These are phyloP conservation scores for Penstemon newberryi DNA, from an alignment of 257 asterid genomes.

Conservation along the genomic window DNA sequence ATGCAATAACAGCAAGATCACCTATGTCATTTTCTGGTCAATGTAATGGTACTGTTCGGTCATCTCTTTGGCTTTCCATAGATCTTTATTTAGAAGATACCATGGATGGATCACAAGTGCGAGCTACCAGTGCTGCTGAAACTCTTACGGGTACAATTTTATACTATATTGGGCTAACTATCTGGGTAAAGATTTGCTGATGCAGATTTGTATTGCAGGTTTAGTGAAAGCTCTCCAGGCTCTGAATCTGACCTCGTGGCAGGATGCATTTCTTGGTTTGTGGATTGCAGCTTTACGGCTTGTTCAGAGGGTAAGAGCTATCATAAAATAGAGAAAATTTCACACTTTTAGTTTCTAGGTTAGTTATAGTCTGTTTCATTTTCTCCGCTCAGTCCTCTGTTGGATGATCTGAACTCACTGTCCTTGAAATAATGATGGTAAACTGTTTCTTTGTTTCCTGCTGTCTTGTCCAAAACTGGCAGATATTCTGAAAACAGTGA, in stretches of 20 bases:
- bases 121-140: constrained; percentile 79
- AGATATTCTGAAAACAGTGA: constrained; percentile 13
- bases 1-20: constrained; percentile 61
- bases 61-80: constrained; percentile 88
- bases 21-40: constrained; percentile 60
- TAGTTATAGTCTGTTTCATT: constrained; percentile 5
- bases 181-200: constrained; percentile 24
- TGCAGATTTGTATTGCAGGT: constrained; percentile 51
- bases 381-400: constrained; percentile 22
- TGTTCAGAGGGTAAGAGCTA: constrained; percentile 84
- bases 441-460: constrained; percentile 25
- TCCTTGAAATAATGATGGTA: constrained; percentile 20
- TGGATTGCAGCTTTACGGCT: constrained; percentile 94
- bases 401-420: constrained; percentile 13
- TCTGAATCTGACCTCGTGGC: constrained; percentile 82
- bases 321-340: constrained; percentile 20
- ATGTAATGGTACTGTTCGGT: constrained; percentile 53
- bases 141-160: constrained; percentile 64
- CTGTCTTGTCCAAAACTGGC: constrained; percentile 19
- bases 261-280: constrained; percentile 89
- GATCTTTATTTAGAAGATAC: constrained; percentile 89
- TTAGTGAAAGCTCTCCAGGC: constrained; percentile 89
- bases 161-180: not conserved
- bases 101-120: constrained; percentile 80
- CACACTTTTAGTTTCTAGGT: constrained; percentile 11